phyloP scores from a whole-genome alignment of 208 protist species.

The Entamoeba invadens region DNA sequence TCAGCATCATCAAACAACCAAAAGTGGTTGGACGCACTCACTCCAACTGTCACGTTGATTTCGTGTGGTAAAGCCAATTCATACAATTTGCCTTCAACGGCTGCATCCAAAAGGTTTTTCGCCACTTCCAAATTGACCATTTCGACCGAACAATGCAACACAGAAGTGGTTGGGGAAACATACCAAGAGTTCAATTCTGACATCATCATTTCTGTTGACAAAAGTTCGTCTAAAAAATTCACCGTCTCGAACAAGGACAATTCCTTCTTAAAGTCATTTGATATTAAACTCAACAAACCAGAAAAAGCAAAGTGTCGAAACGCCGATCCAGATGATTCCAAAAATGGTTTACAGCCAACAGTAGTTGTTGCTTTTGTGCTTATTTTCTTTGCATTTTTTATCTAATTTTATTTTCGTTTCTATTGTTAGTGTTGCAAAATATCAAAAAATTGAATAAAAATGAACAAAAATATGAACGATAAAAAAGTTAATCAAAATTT shows the following conservation, averaged over 20 bases:
- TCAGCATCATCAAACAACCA: background rate
- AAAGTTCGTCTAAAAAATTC: background rate
- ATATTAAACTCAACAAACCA: background rate
- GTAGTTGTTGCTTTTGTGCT: too few relatives aligned
- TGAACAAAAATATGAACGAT: too few relatives aligned
- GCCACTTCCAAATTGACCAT: background rate
- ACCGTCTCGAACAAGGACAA: background rate
- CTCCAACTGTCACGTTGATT: background rate
- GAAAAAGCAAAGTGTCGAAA: background rate
- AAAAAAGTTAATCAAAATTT: too few relatives aligned
- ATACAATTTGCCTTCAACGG: background rate
- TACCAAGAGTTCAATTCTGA: background rate
- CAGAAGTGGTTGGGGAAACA: background rate
- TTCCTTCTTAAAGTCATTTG: background rate
- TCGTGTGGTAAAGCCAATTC: background rate
- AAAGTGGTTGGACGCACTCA: background rate
- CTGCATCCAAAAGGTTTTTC: background rate
- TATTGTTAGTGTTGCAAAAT: too few relatives aligned
- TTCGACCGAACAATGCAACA: background rate
- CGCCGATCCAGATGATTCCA: background rate
- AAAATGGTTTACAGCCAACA: too few relatives aligned
- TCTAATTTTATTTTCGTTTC: too few relatives aligned
- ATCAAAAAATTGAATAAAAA: too few relatives aligned
- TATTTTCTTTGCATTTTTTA: too few relatives aligned
- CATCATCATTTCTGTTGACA: background rate